Evolutionary conservation across 257 asterid genomes (phyloP), one percentile per base, ranked within the genome.

Genomic region (Solanum appendiculatum): DNA sequence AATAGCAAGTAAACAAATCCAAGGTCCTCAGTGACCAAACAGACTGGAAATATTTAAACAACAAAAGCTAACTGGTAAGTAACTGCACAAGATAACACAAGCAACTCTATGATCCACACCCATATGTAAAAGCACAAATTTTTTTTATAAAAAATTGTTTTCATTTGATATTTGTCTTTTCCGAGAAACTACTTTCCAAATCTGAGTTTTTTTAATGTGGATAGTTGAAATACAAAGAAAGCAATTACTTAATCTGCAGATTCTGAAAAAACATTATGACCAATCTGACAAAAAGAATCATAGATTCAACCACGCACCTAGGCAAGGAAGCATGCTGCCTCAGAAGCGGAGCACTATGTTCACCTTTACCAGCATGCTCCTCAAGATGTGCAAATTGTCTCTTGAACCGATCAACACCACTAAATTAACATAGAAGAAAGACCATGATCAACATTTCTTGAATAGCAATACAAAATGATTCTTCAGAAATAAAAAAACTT

Each of bases 401-500:
- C 94, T 94, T 96, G 95, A 96, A 96, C 72, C 99, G 97, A 91
- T 95, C 99, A 89, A 96, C 96, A 9, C 99, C 99, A 86, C 99
- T 96, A 89, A 80, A 87, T 85, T 74, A 83, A 86, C 39, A 89
- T 29, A 81, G 84, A 83, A 69, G 86, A 80, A 18, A 64, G 74
- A 48, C 48, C 56, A 42, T 31, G 46, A 66, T 72, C 72, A 83
- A 85, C 80, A 78, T 69, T 54, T 90, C 86, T 87, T 20, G 84
- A 66, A 88, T 83, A 51, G 68, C 73, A 60, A 33, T 25, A 56
- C 29, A 60, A 46, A 89, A 80, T 20, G 25, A 37, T 5, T 36
- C 78, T 33, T 70, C 78, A 70, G 13, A 70, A 25, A 42, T 77
- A 14, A 54, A 42, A 27, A 27, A 44, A 46, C 27, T 80, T 80